phyloP scores from a whole-genome alignment of 176 grass and related monocot genomes.

The Puya raimondii region DNA sequence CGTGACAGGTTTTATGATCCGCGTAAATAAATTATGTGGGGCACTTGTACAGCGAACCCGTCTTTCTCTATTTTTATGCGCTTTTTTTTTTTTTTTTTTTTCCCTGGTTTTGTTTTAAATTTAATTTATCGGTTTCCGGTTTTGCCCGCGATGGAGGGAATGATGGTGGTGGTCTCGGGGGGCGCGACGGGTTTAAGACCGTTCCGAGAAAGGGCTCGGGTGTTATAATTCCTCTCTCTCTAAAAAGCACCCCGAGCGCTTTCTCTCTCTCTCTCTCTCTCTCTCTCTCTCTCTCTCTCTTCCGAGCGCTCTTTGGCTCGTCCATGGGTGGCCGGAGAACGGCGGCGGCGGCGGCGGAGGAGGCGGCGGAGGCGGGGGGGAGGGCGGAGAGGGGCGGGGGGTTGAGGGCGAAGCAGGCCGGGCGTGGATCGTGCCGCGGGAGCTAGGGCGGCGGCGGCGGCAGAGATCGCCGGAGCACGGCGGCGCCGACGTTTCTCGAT shows the following conservation, averaged over 20 bases:
- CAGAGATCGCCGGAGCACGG: constrained; percentile 20
- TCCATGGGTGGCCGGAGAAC: constrained; percentile 59
- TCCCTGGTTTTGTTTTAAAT: not conserved
- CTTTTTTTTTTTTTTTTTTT: not conserved
- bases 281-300: constrained; percentile 11
- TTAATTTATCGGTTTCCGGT: constrained; percentile 7
- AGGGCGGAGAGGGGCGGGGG: constrained; percentile 37
- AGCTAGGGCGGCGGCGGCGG: constrained; percentile 38
- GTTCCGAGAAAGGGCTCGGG: not conserved
- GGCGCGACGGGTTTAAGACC: constrained; percentile 10
- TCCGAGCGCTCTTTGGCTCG: constrained; percentile 4
- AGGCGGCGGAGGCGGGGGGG: constrained; percentile 36
- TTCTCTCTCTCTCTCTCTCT: not conserved
- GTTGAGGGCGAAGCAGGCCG: constrained; percentile 73
- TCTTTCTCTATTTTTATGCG: not conserved
- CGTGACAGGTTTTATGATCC: not conserved
- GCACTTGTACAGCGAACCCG: not conserved
- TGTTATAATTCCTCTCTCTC: not conserved
- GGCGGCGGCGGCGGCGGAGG: constrained; percentile 25
- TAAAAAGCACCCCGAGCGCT: not conserved
- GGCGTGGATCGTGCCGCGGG: constrained; percentile 79
- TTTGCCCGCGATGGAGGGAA: constrained; percentile 47
- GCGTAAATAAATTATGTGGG: not conserved
- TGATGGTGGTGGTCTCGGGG: constrained; percentile 45
- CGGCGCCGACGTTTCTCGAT: not conserved